Conservation (phyloP, 495 filamentous ascomycete genomes). For the Daldinia loculata region DNA sequence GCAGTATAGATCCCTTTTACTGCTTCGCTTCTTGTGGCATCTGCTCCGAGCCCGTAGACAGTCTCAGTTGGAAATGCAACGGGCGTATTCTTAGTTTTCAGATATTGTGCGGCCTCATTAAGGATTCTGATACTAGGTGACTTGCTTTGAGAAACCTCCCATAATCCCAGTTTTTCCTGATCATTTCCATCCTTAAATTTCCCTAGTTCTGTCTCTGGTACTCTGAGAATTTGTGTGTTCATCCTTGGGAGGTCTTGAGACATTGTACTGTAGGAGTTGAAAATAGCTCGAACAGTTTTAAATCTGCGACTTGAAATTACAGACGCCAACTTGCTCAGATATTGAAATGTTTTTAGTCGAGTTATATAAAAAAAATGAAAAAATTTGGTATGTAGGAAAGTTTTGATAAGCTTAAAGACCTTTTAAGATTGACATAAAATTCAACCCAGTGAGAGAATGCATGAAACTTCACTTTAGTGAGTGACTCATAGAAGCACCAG, state of each 20-base stretch:
- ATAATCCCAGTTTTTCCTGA: slow-evolving; percentile 35
- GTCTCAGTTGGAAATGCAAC: slow-evolving; percentile 98
- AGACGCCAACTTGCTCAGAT: slow-evolving; percentile 39
- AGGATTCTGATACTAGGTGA: slow-evolving; percentile 46
- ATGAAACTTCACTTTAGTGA: slow-evolving; percentile 12
- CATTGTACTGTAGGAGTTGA: slow-evolving; percentile 44
- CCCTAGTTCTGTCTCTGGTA: slow-evolving; percentile 30
- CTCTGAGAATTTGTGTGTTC: slow-evolving; percentile 31
- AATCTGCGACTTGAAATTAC: slow-evolving; percentile 18
- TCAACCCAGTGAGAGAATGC: background rate
- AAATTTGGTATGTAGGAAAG: background rate
- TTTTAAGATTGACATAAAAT: background rate
- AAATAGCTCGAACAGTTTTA: slow-evolving; percentile 34
- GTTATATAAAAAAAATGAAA: too few relatives aligned
- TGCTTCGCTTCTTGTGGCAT: slow-evolving; percentile 84
- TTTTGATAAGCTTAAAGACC: background rate
- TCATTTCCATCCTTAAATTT: slow-evolving; percentile 37
- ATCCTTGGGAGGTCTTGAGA: slow-evolving; percentile 38
- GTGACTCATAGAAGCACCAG: slow-evolving; percentile 26
- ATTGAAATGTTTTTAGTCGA: background rate
- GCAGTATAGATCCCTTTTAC: slow-evolving; percentile 91
- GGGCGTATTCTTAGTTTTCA: slow-evolving; percentile 71
- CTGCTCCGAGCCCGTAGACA: slow-evolving; percentile 94
- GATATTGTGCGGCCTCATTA: slow-evolving; percentile 64
- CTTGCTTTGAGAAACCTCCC: slow-evolving; percentile 39